Conservation (phyloP, 805 yeast species). For the Wickerhamiella qilinensis region DNA sequence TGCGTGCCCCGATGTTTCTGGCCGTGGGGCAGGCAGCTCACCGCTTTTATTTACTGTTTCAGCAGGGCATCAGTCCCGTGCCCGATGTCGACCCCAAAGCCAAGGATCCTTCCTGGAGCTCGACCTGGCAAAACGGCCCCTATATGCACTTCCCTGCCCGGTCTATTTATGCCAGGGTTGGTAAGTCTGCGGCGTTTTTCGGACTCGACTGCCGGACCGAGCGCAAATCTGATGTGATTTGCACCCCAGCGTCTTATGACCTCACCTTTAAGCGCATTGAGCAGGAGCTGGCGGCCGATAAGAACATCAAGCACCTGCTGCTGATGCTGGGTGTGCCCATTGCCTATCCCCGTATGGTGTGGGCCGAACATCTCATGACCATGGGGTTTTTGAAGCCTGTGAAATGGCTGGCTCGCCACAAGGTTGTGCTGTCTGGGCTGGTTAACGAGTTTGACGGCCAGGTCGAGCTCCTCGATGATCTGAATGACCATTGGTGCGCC, state of each 20-base stretch:
- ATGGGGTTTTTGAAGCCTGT: slow-evolving; percentile 41
- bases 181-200: slow-evolving; percentile 50
- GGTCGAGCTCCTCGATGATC: slow-evolving; percentile 79
- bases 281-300: slow-evolving; percentile 35
- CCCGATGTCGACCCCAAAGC: slow-evolving; percentile 26
- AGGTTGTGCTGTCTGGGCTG: slow-evolving; percentile 45
- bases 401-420: slow-evolving; percentile 29
- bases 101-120: slow-evolving; percentile 45
- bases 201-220: slow-evolving; percentile 94
- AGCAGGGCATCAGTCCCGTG: slow-evolving; percentile 53
- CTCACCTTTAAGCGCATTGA: slow-evolving; percentile 42
- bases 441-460: slow-evolving; percentile 88
- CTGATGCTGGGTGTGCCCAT: slow-evolving; percentile 90
- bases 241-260: slow-evolving; percentile 40
- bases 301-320: slow-evolving; percentile 55
- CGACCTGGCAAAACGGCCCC: slow-evolving; percentile 44
- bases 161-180: slow-evolving; percentile 58
- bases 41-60: slow-evolving; percentile 79
- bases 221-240: slow-evolving; percentile 45
- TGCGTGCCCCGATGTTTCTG: slow-evolving; percentile 50
- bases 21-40: slow-evolving; percentile 68
- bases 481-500: slow-evolving; percentile 96
- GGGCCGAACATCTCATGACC: slow-evolving; percentile 66
- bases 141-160: slow-evolving; percentile 52
- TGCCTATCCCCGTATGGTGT: slow-evolving; percentile 83